Conservation (phyloP, 257 asterid genomes). For the Leptodermis oblonga region DNA sequence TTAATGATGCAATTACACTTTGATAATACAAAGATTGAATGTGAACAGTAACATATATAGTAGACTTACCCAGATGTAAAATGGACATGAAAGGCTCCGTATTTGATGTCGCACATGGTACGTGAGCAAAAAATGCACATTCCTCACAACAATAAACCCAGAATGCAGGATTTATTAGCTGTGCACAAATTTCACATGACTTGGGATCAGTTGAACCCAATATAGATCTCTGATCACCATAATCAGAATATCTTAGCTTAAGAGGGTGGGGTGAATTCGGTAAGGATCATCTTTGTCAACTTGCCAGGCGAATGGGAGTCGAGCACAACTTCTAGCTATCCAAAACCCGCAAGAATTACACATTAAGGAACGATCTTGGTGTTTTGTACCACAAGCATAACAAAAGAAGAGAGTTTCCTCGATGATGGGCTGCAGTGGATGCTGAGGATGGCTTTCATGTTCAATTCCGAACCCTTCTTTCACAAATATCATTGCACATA, state of each 20-base stretch:
- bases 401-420: background rate
- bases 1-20: too few relatives aligned
- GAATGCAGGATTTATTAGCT: background rate
- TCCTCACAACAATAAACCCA: background rate
- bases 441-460: background rate
- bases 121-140: background rate
- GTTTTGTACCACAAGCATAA: background rate
- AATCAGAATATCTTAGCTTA: background rate
- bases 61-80: background rate
- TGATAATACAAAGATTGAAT: too few relatives aligned
- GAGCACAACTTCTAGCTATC: background rate
- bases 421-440: background rate
- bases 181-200: background rate
- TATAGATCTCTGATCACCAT: background rate
- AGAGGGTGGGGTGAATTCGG: background rate
- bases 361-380: background rate
- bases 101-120: background rate
- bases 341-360: background rate
- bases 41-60: too few relatives aligned
- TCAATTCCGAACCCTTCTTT: background rate
- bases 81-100: conserved; percentile 1
- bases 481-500: background rate
- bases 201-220: background rate
- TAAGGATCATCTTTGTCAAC: background rate
- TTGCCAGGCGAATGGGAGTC: background rate